Evolutionary conservation across 352 stramenopile genomes (phyloP), one percentile per base, ranked within the genome.

Genomic region (Pythium chondricola): DNA sequence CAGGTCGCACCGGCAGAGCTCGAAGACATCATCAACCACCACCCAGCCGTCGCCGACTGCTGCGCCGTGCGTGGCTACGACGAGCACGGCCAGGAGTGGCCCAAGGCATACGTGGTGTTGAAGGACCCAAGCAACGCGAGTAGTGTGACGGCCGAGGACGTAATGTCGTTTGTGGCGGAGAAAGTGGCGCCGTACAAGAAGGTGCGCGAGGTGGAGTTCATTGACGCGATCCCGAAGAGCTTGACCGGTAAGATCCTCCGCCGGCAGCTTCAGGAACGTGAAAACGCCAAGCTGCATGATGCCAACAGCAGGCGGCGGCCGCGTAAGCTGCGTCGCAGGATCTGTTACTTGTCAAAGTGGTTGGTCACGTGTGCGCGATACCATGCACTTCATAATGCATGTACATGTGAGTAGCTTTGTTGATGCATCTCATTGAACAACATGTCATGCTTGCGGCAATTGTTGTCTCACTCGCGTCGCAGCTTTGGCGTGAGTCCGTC

Each of bases 1-100:
- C 91, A 95, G 48, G 71, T 98, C 9, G 84, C 92, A 8, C 93
- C 91, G 13, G 92, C 92, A 0, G 90, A 98, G 59, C 64, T 98
- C 10, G 93, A 98, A 58, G 90, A 88, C 8, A 60, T 97, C 11
- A 42, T 98, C 0, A 75, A 96, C 21, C 82, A 67, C 6, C 79
- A 97, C 65, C 61, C 68, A 7, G 58, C 51, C 20, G 42, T 85
- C 4, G 11, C 55, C 1, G 71, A 85, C 26, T 71, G 60, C 0
- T 74, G 69, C 17, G 75, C 62, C n/a, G 69, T 85, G 9, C 73
- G 73, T 44, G 63, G 73, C 4, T 67, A 63, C 21, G 65, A 83
- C 38, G 31, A 33, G 20, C 59, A 83, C 17, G 73, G 63, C 7
- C 85, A 92, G 42, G 90, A 98, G 63, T 69, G 96, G 32, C 93